A percentile compares a stretch with the other conserved stretches of the same genome.
Conservation (phyloP, 1,284 basidiomycete species). For the Cystobasidium sp. region DNA sequence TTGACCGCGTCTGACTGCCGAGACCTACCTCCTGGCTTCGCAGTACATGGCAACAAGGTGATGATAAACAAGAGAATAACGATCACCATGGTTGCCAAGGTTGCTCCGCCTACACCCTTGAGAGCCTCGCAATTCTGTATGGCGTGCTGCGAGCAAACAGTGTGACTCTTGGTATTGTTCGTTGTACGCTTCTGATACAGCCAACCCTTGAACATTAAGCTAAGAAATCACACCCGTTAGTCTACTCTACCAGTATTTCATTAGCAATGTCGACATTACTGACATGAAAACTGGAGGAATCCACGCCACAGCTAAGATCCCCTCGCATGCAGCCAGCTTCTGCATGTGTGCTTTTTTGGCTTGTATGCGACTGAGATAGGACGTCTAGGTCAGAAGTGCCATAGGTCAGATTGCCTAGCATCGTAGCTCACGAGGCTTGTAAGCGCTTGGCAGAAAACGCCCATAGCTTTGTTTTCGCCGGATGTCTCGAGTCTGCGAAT, state of each 20-base stretch:
- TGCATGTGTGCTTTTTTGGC: constrained; percentile 22
- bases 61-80: constrained; percentile 9
- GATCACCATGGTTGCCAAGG: constrained; percentile 2
- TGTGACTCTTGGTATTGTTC: not conserved
- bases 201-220: constrained; percentile 20
- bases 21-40: not conserved
- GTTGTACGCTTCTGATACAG: not conserved
- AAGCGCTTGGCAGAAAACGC: constrained; percentile 7
- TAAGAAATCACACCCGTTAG: no score
- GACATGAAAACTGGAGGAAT: constrained; percentile 32
- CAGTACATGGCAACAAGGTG: constrained; percentile 15
- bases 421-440: constrained; percentile 15
- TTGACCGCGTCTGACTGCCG: not conserved
- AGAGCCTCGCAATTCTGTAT: constrained; percentile 7
- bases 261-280: not conserved
- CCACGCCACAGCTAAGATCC: constrained; percentile 11
- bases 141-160: not conserved
- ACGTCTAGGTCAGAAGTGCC: no score
- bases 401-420: no score
- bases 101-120: not conserved
- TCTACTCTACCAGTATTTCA: no score
- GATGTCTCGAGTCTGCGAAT: constrained; percentile 23
- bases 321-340: constrained; percentile 13
- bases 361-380: no score
- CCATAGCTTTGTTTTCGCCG: constrained; percentile 8